A percentile compares a stretch with the other conserved stretches of the same genome.
Conservation (phyloP, 345 rosid species). For the Lepidium aucheri region DNA sequence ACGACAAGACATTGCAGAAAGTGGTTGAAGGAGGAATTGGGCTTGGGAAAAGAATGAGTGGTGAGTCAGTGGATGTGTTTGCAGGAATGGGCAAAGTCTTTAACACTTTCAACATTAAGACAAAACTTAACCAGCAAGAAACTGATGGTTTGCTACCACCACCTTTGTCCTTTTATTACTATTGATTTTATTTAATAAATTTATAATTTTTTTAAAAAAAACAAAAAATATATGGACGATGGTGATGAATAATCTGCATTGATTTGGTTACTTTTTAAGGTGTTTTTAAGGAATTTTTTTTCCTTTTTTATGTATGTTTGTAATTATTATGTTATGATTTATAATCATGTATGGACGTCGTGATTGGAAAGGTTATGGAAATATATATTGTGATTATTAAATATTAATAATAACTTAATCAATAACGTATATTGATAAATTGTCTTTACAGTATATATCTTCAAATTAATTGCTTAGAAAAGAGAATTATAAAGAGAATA, state of each 20-base stretch:
- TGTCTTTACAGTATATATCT: too few relatives aligned
- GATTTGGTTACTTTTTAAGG: not conserved
- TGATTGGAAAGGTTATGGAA: constrained; percentile 30
- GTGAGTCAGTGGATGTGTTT: constrained; percentile 32
- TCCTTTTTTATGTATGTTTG: constrained; percentile 27
- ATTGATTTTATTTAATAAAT: constrained; percentile 9
- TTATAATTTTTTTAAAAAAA: not conserved
- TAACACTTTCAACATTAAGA: constrained; percentile 25
- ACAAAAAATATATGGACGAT: constrained; percentile 1
- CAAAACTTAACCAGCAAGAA: constrained; percentile 26
- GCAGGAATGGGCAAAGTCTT: constrained; percentile 27
- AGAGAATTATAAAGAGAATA: too few relatives aligned
- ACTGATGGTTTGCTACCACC: constrained; percentile 29
- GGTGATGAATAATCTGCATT: constrained; percentile 20
- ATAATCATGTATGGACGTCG: constrained; percentile 30
- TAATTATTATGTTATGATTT: constrained; percentile 10
- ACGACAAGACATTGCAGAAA: constrained; percentile 20
- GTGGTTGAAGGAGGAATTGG: constrained; percentile 27
- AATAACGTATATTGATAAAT: not conserved
- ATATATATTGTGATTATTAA: not conserved
- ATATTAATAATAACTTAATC: constrained; percentile 5
- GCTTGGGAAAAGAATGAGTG: constrained; percentile 25
- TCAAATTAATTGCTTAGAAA: too few relatives aligned
- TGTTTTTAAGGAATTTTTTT: constrained; percentile 14
- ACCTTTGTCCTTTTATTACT: constrained; percentile 29